Percentiles rank a stretch among this genome's conserved stretches.
Conservation (phyloP, 2,329 filamentous ascomycete species). For the Fusarium temperatum region DNA sequence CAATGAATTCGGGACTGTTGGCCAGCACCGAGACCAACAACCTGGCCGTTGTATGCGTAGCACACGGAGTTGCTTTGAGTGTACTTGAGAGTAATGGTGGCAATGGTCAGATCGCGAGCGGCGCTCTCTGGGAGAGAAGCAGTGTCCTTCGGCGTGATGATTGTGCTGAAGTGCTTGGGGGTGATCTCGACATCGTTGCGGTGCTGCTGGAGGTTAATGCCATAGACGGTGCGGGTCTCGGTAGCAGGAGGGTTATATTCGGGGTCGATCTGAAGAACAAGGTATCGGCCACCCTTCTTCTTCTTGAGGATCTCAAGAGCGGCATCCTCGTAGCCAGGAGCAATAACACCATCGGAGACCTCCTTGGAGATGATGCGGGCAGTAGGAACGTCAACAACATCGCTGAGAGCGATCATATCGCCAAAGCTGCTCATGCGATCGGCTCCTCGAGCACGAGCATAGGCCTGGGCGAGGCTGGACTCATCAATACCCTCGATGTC, state of each 20-base stretch:
- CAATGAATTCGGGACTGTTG: constrained; percentile 99
- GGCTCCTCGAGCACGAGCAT: constrained; percentile 92
- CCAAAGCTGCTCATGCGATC: constrained; percentile 99
- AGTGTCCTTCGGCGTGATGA: constrained; percentile 87
- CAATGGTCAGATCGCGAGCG: constrained; percentile 88
- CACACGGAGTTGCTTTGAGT: constrained; percentile 99
- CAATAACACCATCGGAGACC: constrained; percentile 96
- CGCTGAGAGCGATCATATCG: constrained; percentile 92
- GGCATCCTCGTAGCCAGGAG: constrained; percentile 83
- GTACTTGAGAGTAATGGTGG: constrained; percentile 97
- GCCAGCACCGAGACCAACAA: constrained; percentile 92
- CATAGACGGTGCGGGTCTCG: constrained; percentile 90
- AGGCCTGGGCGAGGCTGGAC: constrained; percentile 90
- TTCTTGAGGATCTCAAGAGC: constrained; percentile 92
- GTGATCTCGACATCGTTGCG: constrained; percentile 92
- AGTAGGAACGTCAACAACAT: constrained; percentile 89
- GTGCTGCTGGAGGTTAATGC: constrained; percentile 86
- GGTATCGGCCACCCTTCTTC: constrained; percentile 98
- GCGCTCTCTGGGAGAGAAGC: constrained; percentile 79
- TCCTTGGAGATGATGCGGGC: constrained; percentile 98
- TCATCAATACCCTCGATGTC: constrained; percentile 90
- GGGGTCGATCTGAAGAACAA: constrained; percentile 93
- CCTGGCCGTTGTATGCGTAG: constrained; percentile 93
- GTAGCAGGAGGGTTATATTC: constrained; percentile 82
- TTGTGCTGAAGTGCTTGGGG: constrained; percentile 83